Base-by-base conservation (phyloP, 805 yeast species). In the Monosporozyma servazzii region DNA sequence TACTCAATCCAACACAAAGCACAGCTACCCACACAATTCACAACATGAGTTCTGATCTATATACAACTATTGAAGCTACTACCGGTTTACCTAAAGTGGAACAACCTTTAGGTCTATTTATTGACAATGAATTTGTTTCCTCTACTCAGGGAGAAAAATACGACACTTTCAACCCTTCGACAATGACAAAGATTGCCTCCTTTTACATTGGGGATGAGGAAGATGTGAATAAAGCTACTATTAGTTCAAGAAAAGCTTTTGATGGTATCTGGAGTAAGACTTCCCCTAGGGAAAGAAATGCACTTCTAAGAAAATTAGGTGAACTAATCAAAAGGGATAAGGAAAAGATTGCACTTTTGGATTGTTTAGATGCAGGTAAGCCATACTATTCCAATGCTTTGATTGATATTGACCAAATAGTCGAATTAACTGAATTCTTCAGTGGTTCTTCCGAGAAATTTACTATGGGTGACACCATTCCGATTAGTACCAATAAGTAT, bases 401-500 rank as follows among this genome's bases (percentile, higher is more conserved):
- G 43, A 73, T 65, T 45, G 93, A 86, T 61, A 73, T 86, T 46
- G 73, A 72, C 10, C 79, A 78, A 55, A 70, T 79, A 31, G 74
- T 78, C 36, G 75, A 72, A 54, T 76, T 78, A 45, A 75, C 81
- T 65, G 75, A 77, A 56, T 81, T 80, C 62, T 80, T 78, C 59
- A 86, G 88, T 29, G 89, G 90, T 13, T 77, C 79, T 69, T 84
- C 87, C 40, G 84, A 82, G 62, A 78, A 80, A 68, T 74, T 78
- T 55, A 51, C 54, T 33, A 70, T 69, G 53, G 91, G 91, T 25
- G 69, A 75, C 51, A 74, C 80, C 29, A 73, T 82, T 49, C 85
- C 83, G 59, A 72, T 81, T n/a, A 82, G 77, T 48, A 68, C 69
- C 43, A 74, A 77, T 29, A 80, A 80, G 61, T 76, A 74, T 50